A percentile compares a stretch with the other conserved stretches of the same genome.
Conservation (phyloP, 345 rosid genomes). For the Erodium maritimum region DNA sequence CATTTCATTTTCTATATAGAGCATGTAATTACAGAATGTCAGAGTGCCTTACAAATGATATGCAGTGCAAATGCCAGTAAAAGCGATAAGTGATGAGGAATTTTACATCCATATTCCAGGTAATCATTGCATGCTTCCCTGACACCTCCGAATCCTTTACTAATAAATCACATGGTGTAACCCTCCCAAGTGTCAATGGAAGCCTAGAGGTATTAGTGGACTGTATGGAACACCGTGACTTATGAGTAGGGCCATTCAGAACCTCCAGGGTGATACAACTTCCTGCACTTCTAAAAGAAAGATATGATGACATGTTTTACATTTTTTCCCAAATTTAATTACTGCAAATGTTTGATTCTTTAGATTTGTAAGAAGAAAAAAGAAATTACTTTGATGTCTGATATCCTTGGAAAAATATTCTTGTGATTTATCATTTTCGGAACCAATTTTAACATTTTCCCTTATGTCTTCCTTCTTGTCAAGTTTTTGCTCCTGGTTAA, state of each 20-base stretch:
- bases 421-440: constrained; percentile 22
- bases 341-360: constrained; percentile 11
- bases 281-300: constrained; percentile 85
- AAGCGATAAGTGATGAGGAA: constrained; percentile 9
- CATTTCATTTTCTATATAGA: constrained; percentile 68
- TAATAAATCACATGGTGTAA: constrained; percentile 57
- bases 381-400: constrained; percentile 63
- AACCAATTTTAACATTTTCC: constrained; percentile 16
- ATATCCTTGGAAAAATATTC: constrained; percentile 23
- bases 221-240: constrained; percentile 38
- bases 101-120: constrained; percentile 73
- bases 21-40: constrained; percentile 4
- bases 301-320: constrained; percentile 36
- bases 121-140: constrained; percentile 91
- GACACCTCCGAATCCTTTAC: constrained; percentile 91
- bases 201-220: constrained; percentile 62
- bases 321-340: constrained; percentile 19
- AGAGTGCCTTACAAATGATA: constrained; percentile 3
- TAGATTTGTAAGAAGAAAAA: constrained; percentile 15
- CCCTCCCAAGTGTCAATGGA: constrained; percentile 82
- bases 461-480: constrained; percentile 25
- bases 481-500: constrained; percentile 31
- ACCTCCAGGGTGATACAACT: constrained; percentile 82
- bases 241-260: constrained; percentile 75
- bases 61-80: constrained; percentile 11